Base-by-base conservation (phyloP, 805 yeast genomes). In the Ogataea methylovora region DNA sequence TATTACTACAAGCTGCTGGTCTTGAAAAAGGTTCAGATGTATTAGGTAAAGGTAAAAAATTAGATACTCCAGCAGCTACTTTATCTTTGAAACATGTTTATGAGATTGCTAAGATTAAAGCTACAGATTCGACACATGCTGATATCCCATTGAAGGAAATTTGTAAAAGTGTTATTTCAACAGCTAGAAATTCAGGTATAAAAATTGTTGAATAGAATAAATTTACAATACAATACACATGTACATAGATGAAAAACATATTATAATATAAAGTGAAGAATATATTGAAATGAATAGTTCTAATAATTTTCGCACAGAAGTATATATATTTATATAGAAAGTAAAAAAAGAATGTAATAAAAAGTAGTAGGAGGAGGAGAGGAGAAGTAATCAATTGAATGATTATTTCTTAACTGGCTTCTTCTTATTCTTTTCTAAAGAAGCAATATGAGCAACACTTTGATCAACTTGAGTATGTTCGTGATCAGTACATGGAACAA, bases 401-500 rank as follows among this genome's bases (percentile, higher is more conserved):
- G 12, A 6, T 35, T 35, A 41, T 40, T 38, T 42, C 38, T 32
- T 43, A 24, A 38, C 33, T 28, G 12, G 23, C 52, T 72, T 63
- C 53, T 70, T 73, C 62, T 84, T 88, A 53, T 79, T 84, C 66
- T 79, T 84, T 53, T 88, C 97, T 44, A 88, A 70, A 39, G 88
- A 81, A 9, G 97, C 95, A 61, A 88, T 88, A 56, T 88, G 97
- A 0, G 97, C 97, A 47, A 85, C 94, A 40, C 85, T 79, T 54
- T 84, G 95, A 46, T 87, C 95, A 33, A 88, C 97, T 44, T 74
- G 75, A 2, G 96, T 85, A 54, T 88, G 97, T 23, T 69, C 69
- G 53, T 88, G 97, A 48, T 76, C 79, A 7, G 63, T 57, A 15
- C 77, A 74, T 23, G 59, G 60, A 33, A 63, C 56, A 26, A 63